Conservation (phyloP, 2,329 filamentous ascomycete species). For the Pseudogymnoascus destructans region DNA sequence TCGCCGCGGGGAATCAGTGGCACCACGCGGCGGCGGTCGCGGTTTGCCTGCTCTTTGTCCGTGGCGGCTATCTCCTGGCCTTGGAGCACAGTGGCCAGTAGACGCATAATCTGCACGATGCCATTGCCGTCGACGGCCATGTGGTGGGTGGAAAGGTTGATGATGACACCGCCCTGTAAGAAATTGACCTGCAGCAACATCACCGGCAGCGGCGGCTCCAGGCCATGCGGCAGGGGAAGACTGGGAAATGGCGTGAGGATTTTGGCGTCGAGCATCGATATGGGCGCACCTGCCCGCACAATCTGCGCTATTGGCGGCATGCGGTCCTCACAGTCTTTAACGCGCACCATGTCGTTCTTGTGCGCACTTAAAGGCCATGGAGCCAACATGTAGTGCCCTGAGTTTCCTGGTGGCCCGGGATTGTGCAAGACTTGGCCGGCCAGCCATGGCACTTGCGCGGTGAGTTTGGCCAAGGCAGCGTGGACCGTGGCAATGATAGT, state of each 20-base stretch:
- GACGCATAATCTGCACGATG: conserved; percentile 19
- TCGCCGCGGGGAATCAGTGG: conserved; percentile 13
- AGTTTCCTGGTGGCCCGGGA: conserved; percentile 3
- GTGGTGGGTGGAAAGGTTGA: conserved; percentile 24
- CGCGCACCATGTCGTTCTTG: conserved; percentile 15
- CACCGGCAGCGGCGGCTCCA: conserved; percentile 14
- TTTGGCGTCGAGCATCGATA: conserved; percentile 24
- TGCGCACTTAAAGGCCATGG: conserved; percentile 14
- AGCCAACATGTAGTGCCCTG: conserved; percentile 13
- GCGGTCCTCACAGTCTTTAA: conserved; percentile 16
- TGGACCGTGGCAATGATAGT: conserved; percentile 11
- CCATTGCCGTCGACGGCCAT: conserved; percentile 24
- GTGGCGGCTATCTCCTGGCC: conserved; percentile 13
- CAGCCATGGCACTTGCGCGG: conserved; percentile 19
- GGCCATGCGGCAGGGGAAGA: conserved; percentile 22
- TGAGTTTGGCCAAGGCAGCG: conserved; percentile 13
- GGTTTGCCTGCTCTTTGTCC: conserved; percentile 12
- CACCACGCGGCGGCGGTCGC: conserved; percentile 18
- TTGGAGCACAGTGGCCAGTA: conserved; percentile 18
- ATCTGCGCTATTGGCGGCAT: conserved; percentile 17
- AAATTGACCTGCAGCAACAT: conserved; percentile 21
- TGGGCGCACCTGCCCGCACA: conserved; percentile 19
- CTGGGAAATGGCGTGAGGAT: conserved; percentile 22
- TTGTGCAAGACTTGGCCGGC: conserved; percentile 16
- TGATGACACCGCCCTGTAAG: conserved; percentile 22